Percentiles rank a stretch among this genome's conserved stretches.
phyloP scores from a whole-genome alignment of 129 eudicot species.

The Apium graveolens region DNA sequence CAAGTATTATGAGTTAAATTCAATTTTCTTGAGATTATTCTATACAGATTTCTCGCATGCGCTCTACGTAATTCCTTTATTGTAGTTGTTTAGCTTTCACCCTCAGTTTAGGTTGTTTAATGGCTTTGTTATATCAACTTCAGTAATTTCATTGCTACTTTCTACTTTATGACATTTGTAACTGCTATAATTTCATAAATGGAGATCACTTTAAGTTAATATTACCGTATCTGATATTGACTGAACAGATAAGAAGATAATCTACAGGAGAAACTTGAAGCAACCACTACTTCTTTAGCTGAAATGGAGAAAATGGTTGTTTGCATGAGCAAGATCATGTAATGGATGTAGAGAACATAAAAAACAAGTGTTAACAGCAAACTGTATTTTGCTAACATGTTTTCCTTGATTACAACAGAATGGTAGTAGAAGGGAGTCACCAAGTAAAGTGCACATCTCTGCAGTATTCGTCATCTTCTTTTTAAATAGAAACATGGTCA shows the following conservation, averaged over 20 bases:
- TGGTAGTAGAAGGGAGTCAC: background rate
- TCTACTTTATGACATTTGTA: background rate
- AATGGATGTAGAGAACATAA: background rate
- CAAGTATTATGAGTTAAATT: background rate
- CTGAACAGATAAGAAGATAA: slow-evolving; percentile 66
- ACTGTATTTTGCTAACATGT: background rate
- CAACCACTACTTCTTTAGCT: no score
- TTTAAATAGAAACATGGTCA: no score
- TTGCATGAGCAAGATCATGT: background rate
- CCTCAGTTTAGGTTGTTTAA: background rate
- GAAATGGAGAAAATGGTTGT: no score
- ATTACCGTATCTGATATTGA: background rate
- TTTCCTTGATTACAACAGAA: background rate
- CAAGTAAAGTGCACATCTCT: no score
- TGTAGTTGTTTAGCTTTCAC: no score
- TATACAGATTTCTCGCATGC: no score
- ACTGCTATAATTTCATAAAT: background rate
- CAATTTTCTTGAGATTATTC: no score
- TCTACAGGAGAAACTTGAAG: slow-evolving; percentile 66
- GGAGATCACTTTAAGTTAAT: background rate
- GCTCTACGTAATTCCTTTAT: no score
- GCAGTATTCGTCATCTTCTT: no score
- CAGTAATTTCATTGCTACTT: background rate
- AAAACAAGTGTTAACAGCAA: background rate
- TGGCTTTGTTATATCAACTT: background rate